These are phyloP conservation scores for Colletotrichum coccodes DNA, from an alignment of 2,329 filamentous ascomycete genomes.

Conservation along the genomic window DNA sequence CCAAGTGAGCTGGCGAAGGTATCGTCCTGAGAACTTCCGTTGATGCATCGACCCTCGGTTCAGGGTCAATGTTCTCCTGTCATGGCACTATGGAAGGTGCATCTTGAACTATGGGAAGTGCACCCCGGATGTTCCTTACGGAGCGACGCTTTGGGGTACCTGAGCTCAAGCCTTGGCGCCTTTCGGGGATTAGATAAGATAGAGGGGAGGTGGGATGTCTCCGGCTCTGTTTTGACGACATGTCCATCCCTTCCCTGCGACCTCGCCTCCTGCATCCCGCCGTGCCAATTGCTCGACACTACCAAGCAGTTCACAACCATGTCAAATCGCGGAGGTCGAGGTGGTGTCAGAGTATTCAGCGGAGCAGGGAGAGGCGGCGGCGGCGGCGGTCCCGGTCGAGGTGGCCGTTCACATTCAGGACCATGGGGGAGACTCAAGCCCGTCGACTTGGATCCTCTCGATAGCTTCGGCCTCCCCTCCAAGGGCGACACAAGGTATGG, in stretches of 20 bases:
- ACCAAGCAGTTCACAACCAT: background rate
- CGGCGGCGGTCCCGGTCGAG: constrained; percentile 32
- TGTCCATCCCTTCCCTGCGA: background rate
- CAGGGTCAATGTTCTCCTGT: background rate
- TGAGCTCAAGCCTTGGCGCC: constrained; percentile 12
- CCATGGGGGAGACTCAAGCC: constrained; percentile 80
- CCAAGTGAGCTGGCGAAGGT: no score
- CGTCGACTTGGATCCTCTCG: constrained; percentile 79
- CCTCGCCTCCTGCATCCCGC: background rate
- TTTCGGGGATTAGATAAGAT: constrained; percentile 32
- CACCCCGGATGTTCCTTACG: background rate
- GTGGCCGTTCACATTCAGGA: constrained; percentile 53
- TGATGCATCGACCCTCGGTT: background rate
- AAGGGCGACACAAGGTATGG: constrained; percentile 87
- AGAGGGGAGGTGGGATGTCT: constrained; percentile 27
- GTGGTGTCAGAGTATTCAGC: background rate
- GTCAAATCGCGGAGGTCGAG: constrained; percentile 27
- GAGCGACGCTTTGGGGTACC: constrained; percentile 1
- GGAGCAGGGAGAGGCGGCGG: constrained; percentile 7
- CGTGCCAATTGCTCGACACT: background rate
- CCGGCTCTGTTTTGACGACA: constrained; percentile 31
- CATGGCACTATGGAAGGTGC: no score
- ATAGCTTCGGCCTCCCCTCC: constrained; percentile 85
- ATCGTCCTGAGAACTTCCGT: no score
- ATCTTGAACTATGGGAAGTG: background rate